phyloP scores from a whole-genome alignment of 768 basidiomycete species.

The Lactifluus echinatus region DNA sequence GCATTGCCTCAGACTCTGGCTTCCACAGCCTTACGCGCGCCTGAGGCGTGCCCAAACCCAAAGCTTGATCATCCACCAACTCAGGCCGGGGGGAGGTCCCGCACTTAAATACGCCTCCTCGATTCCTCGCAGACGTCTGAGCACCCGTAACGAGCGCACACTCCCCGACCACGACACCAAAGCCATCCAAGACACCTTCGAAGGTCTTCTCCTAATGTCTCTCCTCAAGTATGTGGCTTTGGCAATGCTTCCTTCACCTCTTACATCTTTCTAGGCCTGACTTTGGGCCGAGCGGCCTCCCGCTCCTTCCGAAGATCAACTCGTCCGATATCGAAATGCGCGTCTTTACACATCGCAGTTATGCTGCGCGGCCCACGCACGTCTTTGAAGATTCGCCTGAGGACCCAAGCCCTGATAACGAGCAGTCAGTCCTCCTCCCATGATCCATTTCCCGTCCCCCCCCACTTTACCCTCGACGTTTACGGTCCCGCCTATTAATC shows the following conservation, averaged over 20 bases:
- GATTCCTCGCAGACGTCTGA: neutral
- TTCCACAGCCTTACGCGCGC: slow-evolving; percentile 3
- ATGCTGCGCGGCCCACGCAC: slow-evolving; percentile 58
- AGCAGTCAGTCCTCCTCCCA: slow-evolving; percentile 42
- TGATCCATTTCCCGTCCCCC: neutral
- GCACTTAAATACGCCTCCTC: slow-evolving; percentile 14
- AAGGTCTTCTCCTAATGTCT: slow-evolving; percentile 13
- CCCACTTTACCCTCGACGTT: neutral
- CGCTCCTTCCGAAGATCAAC: slow-evolving; percentile 50
- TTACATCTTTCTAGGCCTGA: slow-evolving; percentile 27
- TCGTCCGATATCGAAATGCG: slow-evolving; percentile 38
- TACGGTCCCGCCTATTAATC: neutral
- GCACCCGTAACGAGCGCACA: too few species aligned
- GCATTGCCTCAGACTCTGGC: neutral
- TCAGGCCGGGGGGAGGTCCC: neutral
- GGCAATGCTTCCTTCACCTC: neutral
- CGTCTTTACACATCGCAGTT: slow-evolving; percentile 73
- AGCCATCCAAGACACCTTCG: slow-evolving; percentile 5
- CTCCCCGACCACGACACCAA: neutral
- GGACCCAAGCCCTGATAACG: slow-evolving; percentile 76
- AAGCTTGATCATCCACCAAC: neutral
- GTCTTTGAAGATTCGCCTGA: slow-evolving; percentile 66
- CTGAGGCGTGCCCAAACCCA: neutral
- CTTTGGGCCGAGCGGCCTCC: slow-evolving; percentile 33
- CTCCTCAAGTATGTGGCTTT: slow-evolving; percentile 14